These are phyloP conservation scores for Phoenix dactylifera DNA, from an alignment of 176 grass and related monocot genomes.

Conservation along the genomic window DNA sequence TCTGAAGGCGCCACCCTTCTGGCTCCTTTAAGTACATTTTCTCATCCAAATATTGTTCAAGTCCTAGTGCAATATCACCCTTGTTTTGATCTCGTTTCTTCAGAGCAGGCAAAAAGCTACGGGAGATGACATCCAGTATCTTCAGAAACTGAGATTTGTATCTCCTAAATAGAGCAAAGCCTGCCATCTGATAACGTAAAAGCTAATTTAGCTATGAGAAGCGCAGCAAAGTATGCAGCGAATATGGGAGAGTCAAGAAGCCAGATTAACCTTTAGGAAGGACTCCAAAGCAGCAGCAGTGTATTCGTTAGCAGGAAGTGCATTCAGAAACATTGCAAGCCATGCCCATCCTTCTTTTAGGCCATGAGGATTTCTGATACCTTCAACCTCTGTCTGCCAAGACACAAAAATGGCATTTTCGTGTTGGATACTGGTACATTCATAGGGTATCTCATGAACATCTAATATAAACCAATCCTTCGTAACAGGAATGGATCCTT, in stretches of 20 bases:
- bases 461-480: too few relatives aligned
- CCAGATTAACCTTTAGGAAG: conserved; percentile 55
- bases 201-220: not conserved
- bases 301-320: conserved; percentile 55
- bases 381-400: conserved; percentile 68
- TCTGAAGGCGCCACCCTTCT: conserved; percentile 54
- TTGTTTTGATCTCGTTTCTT: conserved; percentile 41
- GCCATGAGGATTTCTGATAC: conserved; percentile 59
- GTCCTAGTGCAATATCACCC: conserved; percentile 34
- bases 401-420: not conserved
- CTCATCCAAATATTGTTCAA: conserved; percentile 56
- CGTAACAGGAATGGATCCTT: too few relatives aligned
- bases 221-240: not conserved
- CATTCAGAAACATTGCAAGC: conserved; percentile 73
- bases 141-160: conserved; percentile 76
- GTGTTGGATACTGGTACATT: too few relatives aligned
- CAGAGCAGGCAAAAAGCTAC: conserved; percentile 54
- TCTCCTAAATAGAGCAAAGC: conserved; percentile 56
- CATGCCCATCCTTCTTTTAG: conserved; percentile 82
- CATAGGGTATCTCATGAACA: too few relatives aligned
- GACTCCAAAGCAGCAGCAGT: conserved; percentile 70
- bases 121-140: conserved; percentile 48
- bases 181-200: conserved; percentile 49
- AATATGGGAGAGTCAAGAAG: not conserved
- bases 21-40: conserved; percentile 60